Percentiles rank a stretch among this genome's conserved stretches.
These are phyloP conservation scores for Amylocarpus encephaloides DNA, from an alignment of 2,329 filamentous ascomycete species.

Conservation along the genomic window DNA sequence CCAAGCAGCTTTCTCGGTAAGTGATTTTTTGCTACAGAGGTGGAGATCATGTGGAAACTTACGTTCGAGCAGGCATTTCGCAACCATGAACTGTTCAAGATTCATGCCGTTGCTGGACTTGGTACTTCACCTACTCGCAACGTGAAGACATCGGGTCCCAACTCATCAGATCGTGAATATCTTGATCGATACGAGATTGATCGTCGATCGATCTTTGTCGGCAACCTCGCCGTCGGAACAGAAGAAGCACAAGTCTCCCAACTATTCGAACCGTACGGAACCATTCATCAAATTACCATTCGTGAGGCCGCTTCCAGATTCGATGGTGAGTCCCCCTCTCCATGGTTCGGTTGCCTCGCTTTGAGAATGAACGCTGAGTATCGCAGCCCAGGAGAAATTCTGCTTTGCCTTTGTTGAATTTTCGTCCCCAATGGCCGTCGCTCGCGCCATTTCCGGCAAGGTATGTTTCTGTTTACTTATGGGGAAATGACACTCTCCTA, in stretches of 20 bases:
- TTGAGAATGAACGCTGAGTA: conserved; percentile 10
- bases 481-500: not conserved
- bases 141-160: conserved; percentile 1
- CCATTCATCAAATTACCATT: conserved; percentile 33
- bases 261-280: conserved; percentile 36
- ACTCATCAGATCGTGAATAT: conserved; percentile 17
- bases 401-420: conserved; percentile 34
- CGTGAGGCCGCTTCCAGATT: conserved; percentile 28
- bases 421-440: conserved; percentile 16
- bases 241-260: conserved; percentile 34
- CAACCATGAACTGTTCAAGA: conserved; percentile 28
- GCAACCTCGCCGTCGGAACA: conserved; percentile 37
- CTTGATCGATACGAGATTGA: conserved; percentile 38
- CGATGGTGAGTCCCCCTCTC: conserved; percentile 19
- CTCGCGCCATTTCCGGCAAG: conserved; percentile 19
- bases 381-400: conserved; percentile 26
- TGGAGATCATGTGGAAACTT: not conserved
- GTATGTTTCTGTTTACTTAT: conserved; percentile 13
- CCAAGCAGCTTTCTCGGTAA: conserved; percentile 44
- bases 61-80: conserved; percentile 21
- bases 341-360: not conserved
- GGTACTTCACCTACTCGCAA: conserved; percentile 11
- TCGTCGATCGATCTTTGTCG: conserved; percentile 42
- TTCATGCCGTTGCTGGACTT: conserved; percentile 33
- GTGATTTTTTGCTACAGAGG: conserved; percentile 18